Base-by-base conservation (phyloP, 371 early-diverging fungal species). In the Mortierella sp. region DNA sequence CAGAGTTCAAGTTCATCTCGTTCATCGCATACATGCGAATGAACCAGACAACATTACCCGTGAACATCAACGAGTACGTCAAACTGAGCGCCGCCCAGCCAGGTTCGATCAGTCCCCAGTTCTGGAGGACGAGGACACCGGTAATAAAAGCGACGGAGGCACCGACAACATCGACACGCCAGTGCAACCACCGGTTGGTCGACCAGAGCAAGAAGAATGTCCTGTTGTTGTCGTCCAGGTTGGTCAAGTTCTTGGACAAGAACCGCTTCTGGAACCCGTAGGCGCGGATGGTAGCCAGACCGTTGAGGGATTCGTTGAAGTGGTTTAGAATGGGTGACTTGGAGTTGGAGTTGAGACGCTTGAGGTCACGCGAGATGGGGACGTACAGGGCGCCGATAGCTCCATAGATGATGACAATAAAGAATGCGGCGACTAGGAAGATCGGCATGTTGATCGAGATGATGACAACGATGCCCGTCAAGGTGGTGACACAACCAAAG, bases 311-410 rank as follows among this genome's bases (percentile, higher is more conserved):
- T 83, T 97, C 97, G 55, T 92, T 91, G 79, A 97, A 95, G 72
- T 94, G 93, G 43, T 95, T 92, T 81, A 95, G 95, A 49, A 97
- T 89, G 0, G 97, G 97, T 0, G 94, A 94, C 18, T 93, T 91
- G 2, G 93, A 89, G 44, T 95, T 91, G 16, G 96, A 94, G 75
- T 96, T 96, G 78, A 97, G 89, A 10, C 97, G 93, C 89, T 95
- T 95, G 41, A 97, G 87, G 75, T 97, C 96, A 46, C 97, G 92
- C 0, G 94, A 93, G n/a, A 95, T 89, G 44, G 89, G 88, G n/a
- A 96, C 88, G 87, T 96, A 98, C 82, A 90, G 90, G 3, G 88
- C 68, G 29, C 92, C 92, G 18, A 94, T 80, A 72, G 88, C 71
- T n/a, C 85, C 72, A 79, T 93, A 95, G 3, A 92, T 65, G 0